Base-by-base conservation (phyloP, 1,284 basidiomycete genomes). In the Afroboletus lepidellus region DNA sequence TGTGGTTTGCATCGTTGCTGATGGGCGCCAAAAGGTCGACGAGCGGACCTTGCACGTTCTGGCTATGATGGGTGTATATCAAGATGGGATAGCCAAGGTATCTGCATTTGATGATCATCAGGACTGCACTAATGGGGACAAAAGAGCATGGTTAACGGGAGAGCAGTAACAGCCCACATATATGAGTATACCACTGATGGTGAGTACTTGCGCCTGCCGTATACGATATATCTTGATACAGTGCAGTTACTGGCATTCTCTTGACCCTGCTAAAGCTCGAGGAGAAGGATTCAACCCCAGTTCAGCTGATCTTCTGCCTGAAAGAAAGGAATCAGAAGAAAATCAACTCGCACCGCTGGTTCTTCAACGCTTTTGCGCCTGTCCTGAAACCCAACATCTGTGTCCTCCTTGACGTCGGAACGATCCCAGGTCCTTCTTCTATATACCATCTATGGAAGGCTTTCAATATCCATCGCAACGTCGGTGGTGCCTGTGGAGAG, bases 361-460 rank as follows among this genome's bases (percentile, higher is more conserved):
- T 92, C 74, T 92, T 96, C 80, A 93, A 93, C 57, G 88, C 89
- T 13, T 90, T 90, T 64, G 87, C 87, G 0, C 81, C 85, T 2
- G 79, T 91, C 45, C 76, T 91, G 32, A 78, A 87, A 56, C 90
- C 90, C 23, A 97, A 96, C 65, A 92, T 98, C 36, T 97, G 94
- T 66, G 84, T 98, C 9, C 79, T 99, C 21, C 83, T 98, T 39
- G 95, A 98, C 63, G 94, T 97, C 18, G 96, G 95, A 1, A 98
- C 95, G 0, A 85, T 88, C 79, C 95, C 95, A 0, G 92, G 91
- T 3, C 84, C 88, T 8, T 91, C 86, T 39, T 87, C 84, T 16
- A 95, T 98, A 64, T 98, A 98, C 70, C 92, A 97, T 64, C 75
- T 98, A 9, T 98, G 95, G 95, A 97, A 98, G 72, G 89, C 92